Percentiles rank a stretch among this genome's conserved stretches.
phyloP scores from a whole-genome alignment of 1,139 yeast species.

The Scheffersomyces stambukii region DNA sequence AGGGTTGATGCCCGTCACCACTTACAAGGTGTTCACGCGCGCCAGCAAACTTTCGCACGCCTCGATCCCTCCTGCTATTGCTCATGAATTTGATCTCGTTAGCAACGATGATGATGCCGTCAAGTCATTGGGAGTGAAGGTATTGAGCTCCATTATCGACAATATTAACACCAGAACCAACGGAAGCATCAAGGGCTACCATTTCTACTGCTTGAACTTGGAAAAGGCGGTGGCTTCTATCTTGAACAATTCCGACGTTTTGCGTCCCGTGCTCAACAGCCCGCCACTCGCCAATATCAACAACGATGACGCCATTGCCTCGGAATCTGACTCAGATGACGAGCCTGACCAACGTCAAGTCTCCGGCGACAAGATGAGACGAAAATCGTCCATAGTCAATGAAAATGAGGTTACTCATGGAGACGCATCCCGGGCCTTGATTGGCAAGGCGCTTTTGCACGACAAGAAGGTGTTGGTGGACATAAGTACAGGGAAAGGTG shows the following conservation, averaged over 20 bases:
- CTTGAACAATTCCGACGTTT: slow-evolving; percentile 53
- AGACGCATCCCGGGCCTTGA: slow-evolving; percentile 21
- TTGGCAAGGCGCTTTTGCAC: slow-evolving; percentile 22
- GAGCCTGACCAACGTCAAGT: slow-evolving; percentile 9
- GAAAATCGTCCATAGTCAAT: slow-evolving; percentile 42
- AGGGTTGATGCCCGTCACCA: slow-evolving; percentile 95
- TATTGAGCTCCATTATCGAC: slow-evolving; percentile 61
- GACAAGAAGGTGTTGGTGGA: slow-evolving; percentile 60
- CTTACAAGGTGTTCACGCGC: slow-evolving; percentile 78
- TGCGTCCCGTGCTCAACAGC: slow-evolving; percentile 28
- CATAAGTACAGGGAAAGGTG: slow-evolving; percentile 81
- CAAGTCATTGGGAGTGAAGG: slow-evolving; percentile 76
- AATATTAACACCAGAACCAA: slow-evolving; percentile 46
- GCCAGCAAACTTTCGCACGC: slow-evolving; percentile 92
- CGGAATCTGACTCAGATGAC: slow-evolving; percentile 25
- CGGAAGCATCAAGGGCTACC: slow-evolving; percentile 73
- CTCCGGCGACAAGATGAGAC: slow-evolving; percentile 16
- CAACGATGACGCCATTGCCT: slow-evolving; percentile 30
- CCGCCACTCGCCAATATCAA: slow-evolving; percentile 12
- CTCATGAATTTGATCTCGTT: slow-evolving; percentile 46
- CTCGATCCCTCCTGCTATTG: slow-evolving; percentile 55
- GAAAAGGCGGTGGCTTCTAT: slow-evolving; percentile 90
- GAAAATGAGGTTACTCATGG: slow-evolving; percentile 47
- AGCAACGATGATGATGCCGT: slow-evolving; percentile 81
- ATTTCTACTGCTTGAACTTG: slow-evolving; percentile 83